phyloP scores from a whole-genome alignment of 2,329 filamentous ascomycete genomes.

The Amylocarpus encephaloides region DNA sequence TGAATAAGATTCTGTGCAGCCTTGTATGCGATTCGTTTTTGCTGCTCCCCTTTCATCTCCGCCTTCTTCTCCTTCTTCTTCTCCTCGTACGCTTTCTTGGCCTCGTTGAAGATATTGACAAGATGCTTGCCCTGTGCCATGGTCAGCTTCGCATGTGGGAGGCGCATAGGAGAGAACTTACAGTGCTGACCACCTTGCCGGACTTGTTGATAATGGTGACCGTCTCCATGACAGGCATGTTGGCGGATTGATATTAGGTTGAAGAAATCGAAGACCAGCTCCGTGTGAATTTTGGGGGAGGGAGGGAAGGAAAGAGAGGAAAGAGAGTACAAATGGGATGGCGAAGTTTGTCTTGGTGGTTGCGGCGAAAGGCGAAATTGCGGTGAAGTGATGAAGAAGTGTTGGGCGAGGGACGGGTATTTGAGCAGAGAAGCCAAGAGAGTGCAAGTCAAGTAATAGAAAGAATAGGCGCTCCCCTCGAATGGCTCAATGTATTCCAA shows the following conservation, averaged over 20 bases:
- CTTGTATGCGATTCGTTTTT: slow-evolving; percentile 49
- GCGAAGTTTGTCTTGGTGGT: slow-evolving; percentile 11
- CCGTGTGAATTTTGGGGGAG: background rate
- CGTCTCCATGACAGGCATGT: slow-evolving; percentile 53
- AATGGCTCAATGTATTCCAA: slow-evolving; percentile 5
- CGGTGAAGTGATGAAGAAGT: slow-evolving; percentile 1
- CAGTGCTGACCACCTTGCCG: slow-evolving; percentile 84
- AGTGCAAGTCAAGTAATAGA: slow-evolving; percentile 10
- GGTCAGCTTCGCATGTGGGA: slow-evolving; percentile 14
- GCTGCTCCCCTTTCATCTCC: slow-evolving; percentile 64
- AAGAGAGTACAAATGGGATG: slow-evolving; percentile 5
- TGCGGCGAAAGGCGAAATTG: slow-evolving; percentile 2
- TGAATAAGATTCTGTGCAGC: slow-evolving; percentile 48
- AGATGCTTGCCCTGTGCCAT: slow-evolving; percentile 75
- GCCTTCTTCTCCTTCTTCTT: slow-evolving; percentile 57
- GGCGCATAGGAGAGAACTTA: slow-evolving; percentile 38
- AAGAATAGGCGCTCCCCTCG: background rate
- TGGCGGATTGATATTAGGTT: slow-evolving; percentile 12
- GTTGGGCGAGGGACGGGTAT: slow-evolving; percentile 5
- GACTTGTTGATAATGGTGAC: slow-evolving; percentile 88
- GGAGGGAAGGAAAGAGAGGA: background rate
- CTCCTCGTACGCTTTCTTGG: slow-evolving; percentile 79
- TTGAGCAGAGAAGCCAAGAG: too few species aligned
- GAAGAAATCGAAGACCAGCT: slow-evolving; percentile 24
- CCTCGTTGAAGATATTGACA: slow-evolving; percentile 85